Conservation (phyloP, 2,329 filamentous ascomycete genomes). For the Volutella citrinella region DNA sequence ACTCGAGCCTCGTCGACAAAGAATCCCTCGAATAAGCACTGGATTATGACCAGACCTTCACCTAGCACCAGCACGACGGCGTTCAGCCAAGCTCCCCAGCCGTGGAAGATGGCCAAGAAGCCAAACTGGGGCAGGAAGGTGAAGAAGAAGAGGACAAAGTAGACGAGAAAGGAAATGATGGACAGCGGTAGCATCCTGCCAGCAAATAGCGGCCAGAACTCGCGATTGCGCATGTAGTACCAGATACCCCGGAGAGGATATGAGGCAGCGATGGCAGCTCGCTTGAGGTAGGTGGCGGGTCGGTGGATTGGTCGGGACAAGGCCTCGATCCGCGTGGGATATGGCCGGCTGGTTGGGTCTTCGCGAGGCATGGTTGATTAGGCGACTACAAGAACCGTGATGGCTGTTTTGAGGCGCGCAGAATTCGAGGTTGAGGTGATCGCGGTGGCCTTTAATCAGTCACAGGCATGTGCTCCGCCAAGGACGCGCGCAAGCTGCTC, state of each 20-base stretch:
- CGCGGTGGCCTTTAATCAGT: too few species aligned
- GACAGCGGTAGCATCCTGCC: slow-evolving; percentile 76
- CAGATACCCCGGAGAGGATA: slow-evolving; percentile 71
- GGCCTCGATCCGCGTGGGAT: slow-evolving; percentile 15
- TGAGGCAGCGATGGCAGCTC: slow-evolving; percentile 45
- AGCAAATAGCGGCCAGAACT: slow-evolving; percentile 78
- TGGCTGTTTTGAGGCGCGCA: too few species aligned
- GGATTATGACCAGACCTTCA: slow-evolving; percentile 70
- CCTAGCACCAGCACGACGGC: slow-evolving; percentile 85
- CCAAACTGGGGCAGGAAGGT: slow-evolving; percentile 86
- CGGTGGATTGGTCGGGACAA: slow-evolving; percentile 28
- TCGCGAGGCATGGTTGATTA: slow-evolving; percentile 19
- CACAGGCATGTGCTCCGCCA: too few species aligned
- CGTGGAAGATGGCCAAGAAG: slow-evolving; percentile 87
- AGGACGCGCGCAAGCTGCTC: too few species aligned
- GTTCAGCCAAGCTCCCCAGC: slow-evolving; percentile 83
- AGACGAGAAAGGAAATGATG: slow-evolving; percentile 78
- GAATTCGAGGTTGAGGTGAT: too few species aligned
- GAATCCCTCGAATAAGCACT: slow-evolving; percentile 71
- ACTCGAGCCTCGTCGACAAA: slow-evolving; percentile 78
- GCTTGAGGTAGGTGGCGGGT: slow-evolving; percentile 39
- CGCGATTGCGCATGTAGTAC: slow-evolving; percentile 75
- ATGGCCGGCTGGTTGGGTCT: slow-evolving; percentile 6
- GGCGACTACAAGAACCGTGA: too few species aligned
- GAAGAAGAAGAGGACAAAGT: slow-evolving; percentile 83